phyloP scores from a whole-genome alignment of 2,329 filamentous ascomycete genomes.

The Leptographium galeiforme region DNA sequence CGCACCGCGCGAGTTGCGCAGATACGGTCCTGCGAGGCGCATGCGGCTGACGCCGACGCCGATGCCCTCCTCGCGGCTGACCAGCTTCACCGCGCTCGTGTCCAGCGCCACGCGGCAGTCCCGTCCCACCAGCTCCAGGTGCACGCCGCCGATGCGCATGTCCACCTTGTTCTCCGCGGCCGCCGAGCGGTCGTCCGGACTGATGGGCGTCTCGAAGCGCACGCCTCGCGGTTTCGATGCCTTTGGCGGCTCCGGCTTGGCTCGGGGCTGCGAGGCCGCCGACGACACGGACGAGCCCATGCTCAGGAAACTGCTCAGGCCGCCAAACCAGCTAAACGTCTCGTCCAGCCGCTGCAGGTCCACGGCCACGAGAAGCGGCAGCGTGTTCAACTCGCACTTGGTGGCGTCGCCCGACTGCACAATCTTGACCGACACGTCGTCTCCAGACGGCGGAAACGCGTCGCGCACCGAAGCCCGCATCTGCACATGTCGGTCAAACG shows the following conservation, averaged over 20 bases:
- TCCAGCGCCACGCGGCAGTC: slow-evolving; percentile 62
- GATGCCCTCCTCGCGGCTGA: slow-evolving; percentile 60
- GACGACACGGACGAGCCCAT: slow-evolving; percentile 75
- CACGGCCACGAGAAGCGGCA: slow-evolving; percentile 62
- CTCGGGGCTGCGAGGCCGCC: slow-evolving; percentile 38
- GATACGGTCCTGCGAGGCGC: slow-evolving; percentile 58
- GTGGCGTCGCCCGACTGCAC: slow-evolving; percentile 28
- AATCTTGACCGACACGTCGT: slow-evolving; percentile 44
- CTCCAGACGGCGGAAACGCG: slow-evolving; percentile 40
- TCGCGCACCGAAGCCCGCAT: slow-evolving; percentile 48
- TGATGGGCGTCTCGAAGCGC: slow-evolving; percentile 34
- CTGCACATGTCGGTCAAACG: slow-evolving; percentile 43
- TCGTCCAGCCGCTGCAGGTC: slow-evolving; percentile 76
- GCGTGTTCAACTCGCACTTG: slow-evolving; percentile 54
- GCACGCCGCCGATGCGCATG: slow-evolving; percentile 60
- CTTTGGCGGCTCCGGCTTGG: slow-evolving; percentile 15
- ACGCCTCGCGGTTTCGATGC: slow-evolving; percentile 39
- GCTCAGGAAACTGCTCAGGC: slow-evolving; percentile 80
- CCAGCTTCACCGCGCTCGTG: slow-evolving; percentile 69
- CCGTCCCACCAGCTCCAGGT: slow-evolving; percentile 64
- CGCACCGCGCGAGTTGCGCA: slow-evolving; percentile 27
- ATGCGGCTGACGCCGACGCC: slow-evolving; percentile 63
- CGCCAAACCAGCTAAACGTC: slow-evolving; percentile 77
- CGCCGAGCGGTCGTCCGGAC: slow-evolving; percentile 32
- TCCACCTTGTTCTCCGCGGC: slow-evolving; percentile 55